Base-by-base conservation (phyloP, 179 eudicot genomes). In the Beta macrorhiza region DNA sequence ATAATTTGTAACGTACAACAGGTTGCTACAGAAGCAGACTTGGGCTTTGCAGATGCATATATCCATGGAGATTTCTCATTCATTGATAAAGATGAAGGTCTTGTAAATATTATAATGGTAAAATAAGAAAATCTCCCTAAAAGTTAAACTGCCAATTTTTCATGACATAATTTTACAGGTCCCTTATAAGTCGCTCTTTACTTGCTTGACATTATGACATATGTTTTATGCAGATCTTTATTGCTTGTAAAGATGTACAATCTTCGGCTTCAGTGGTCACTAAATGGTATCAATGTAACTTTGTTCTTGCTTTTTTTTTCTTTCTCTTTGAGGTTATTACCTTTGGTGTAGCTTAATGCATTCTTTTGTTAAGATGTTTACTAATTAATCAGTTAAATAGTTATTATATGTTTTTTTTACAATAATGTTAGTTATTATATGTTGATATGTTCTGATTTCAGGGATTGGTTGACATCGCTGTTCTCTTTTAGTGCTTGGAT, bases 41-140 rank as follows among this genome's bases (percentile, higher is more conserved):
- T 97, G 81, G 99, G 99, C 80, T 91, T 97, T 83, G 99, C 99
- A 72, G 99, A 97, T 88, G 98, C 99, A 58, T 94, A 88, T 80
- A 91, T 97, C 64, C 90, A 97, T 80, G 94, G 99, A 37, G 97
- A 97, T 78, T 91, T 94, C 79, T 93, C 99, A 32, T 82, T 93
- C 56, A 95, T 93, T 47, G 97, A 97, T 84, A 88, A 91, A 81
- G 75, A 89, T 68, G 91, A 90, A 82, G 99, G 99, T 61, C 97
- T 97, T 86, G 78, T 89, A 72, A 89, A 90, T 78, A 84, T 97
- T 68, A 91, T 94, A 85, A 89, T 80, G 99, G 99, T 97, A 90
- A 86, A 82, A 51, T 20, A 69, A 32, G 8, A 5, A 62, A 37
- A 3, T 37, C 42, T 37, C 42, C 42, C 42, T 37, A 37, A 37